Conservation (phyloP, 345 rosid species). For the Boechera retrofracta region DNA sequence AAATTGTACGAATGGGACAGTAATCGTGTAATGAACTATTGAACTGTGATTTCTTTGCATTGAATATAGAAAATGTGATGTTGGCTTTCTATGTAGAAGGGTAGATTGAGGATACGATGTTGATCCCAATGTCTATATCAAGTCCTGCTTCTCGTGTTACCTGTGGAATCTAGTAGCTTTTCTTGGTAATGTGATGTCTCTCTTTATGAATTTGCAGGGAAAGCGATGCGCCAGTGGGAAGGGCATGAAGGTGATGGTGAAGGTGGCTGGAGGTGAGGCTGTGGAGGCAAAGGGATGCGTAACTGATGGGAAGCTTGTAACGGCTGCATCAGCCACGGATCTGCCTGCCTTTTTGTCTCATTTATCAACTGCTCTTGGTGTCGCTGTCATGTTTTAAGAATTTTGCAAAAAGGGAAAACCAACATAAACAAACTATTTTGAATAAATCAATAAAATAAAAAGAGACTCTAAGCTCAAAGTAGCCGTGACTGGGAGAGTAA, state of each 20-base stretch:
- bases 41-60: slow-evolving; percentile 10
- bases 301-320: slow-evolving; percentile 53
- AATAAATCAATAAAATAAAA: slow-evolving; percentile 12
- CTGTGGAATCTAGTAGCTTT: not conserved
- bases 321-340: slow-evolving; percentile 53
- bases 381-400: slow-evolving; percentile 48
- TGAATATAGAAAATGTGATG: not conserved
- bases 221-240: slow-evolving; percentile 46
- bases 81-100: not conserved
- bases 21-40: not conserved
- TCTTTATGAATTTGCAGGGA: slow-evolving; percentile 34
- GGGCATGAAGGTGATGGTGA: slow-evolving; percentile 55
- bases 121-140: not conserved
- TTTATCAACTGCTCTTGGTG: slow-evolving; percentile 46
- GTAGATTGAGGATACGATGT: slow-evolving; percentile 1
- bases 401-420: not conserved
- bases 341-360: slow-evolving; percentile 50
- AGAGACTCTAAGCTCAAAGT: not conserved
- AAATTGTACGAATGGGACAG: not conserved
- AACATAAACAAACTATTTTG: not conserved
- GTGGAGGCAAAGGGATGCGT: slow-evolving; percentile 48
- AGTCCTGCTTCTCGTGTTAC: not conserved
- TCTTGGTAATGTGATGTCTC: not conserved
- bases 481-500: slow-evolving; percentile 8
- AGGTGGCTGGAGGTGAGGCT: slow-evolving; percentile 54